Evolutionary conservation across 495 filamentous ascomycete genomes (phyloP), one percentile per base, ranked within the genome.

Genomic region (Penicillium canescens): DNA sequence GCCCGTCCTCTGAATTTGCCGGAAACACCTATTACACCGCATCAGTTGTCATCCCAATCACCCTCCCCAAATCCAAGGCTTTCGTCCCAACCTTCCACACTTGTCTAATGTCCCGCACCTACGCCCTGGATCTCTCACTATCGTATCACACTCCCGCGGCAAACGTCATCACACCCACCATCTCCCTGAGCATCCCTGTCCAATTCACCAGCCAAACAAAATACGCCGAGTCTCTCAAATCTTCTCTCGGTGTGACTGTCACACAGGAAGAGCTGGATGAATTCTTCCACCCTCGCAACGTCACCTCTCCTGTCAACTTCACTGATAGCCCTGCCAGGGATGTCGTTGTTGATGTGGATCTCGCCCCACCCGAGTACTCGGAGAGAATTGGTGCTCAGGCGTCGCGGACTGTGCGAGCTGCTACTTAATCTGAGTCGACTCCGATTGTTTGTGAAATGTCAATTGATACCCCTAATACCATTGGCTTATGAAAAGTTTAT

Each of bases 71-170:
- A 9, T 83, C 81, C 58, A 89, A 86, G 55, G 75, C 83, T 2
- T 91, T 92, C 70, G 70, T 94, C 24, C 95, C 94, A 0, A 92
- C 90, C 14, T 98, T 98, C 73, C 86, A 94, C 71, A 83, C 85
- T 48, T 98, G 94, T 70, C 81, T 96, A 59, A 75, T 88, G 26
- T 88, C 87, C 13, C 86, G 94, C 53, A 72, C 86, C 21, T 98
- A 98, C 72, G 74, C 78, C 8, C 77, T 97, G 18, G 85, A 88
- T 38, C 71, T 98, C 43, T 75, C 77, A 7, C 63, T 93, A 47
- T 76, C 83, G 3, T 70, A 89, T 37, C 79, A 84, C 48, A 80
- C 83, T 0, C 76, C 82, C 5, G 76, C 76, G 16, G 71, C 82
- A n/a, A 77, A 78, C 26, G 65, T 82, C 16, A 59, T 74, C 23